A percentile compares a stretch with the other conserved stretches of the same genome.
phyloP scores from a whole-genome alignment of 768 basidiomycete species.

The Amanita polypyramis region DNA sequence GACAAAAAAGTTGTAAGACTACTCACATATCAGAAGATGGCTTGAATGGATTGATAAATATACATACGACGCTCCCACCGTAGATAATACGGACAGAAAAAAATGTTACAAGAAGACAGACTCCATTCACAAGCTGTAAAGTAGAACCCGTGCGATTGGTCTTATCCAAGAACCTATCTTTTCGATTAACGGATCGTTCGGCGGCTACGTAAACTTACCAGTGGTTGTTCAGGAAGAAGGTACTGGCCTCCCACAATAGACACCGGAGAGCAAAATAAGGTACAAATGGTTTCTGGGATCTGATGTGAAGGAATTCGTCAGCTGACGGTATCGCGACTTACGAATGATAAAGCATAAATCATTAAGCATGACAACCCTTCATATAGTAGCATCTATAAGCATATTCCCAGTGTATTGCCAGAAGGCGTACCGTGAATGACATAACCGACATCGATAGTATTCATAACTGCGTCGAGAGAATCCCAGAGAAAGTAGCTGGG shows the following conservation, averaged over 20 bases:
- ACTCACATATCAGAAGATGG: not conserved
- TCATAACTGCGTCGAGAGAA: slow-evolving; percentile 53
- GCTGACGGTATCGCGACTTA: slow-evolving; percentile 23
- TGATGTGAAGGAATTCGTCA: not conserved
- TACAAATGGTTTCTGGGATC: slow-evolving; percentile 56
- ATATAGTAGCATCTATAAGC: not conserved
- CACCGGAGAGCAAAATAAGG: slow-evolving; percentile 73
- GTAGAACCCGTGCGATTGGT: slow-evolving; percentile 57
- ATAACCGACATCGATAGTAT: slow-evolving; percentile 65
- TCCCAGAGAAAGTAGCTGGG: slow-evolving; percentile 81
- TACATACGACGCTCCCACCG: slow-evolving; percentile 43
- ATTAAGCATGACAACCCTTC: slow-evolving; percentile 50
- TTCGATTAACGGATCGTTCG: not conserved
- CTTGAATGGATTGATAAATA: not conserved
- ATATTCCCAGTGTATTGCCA: not conserved
- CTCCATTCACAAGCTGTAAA: slow-evolving; percentile 63
- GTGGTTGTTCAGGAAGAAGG: slow-evolving; percentile 81
- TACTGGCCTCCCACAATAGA: slow-evolving; percentile 79
- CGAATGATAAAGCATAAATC: slow-evolving; percentile 64
- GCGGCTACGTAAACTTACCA: slow-evolving; percentile 38
- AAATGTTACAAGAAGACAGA: slow-evolving; percentile 56
- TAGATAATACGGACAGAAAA: slow-evolving; percentile 62
- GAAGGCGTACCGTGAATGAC: slow-evolving; percentile 52
- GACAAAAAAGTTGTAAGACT: slow-evolving; percentile 61
- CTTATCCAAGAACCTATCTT: slow-evolving; percentile 67